Base-by-base conservation (phyloP, 192 early-diverging fungal species). In the Entomortierella parvispora region DNA sequence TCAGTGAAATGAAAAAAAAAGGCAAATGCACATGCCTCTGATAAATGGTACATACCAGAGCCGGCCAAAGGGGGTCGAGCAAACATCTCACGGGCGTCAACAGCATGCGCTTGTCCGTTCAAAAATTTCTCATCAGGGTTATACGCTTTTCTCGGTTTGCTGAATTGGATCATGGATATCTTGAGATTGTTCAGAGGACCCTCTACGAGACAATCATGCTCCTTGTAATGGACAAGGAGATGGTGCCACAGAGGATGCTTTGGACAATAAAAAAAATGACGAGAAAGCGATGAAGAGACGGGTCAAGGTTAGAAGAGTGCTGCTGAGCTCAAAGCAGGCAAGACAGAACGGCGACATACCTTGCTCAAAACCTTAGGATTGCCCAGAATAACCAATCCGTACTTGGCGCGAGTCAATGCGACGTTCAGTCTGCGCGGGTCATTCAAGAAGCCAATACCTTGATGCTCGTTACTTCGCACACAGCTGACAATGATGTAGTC, bases 401-500 rank as follows among this genome's bases (percentile, higher is more conserved):
- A 98, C 60, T 94, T 94, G 22, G 96, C 96, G 58, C 95, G 86
- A 1, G 95, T 96, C 49, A 96, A 81, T 7, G 94, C 94, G 4
- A 96, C 95, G 60, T 96, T 96, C 34, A 96, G 82, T 47, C 95
- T 91, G n/a, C 95, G 86, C 22, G 94, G 95, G 49, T 96, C 95
- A 63, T 88, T 94, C 70, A 96, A 83, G 80, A 96, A 96, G 32
- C 94, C 95, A 65, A 98, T 98, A 12, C 97, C 97, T 66, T 95
- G 96, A 68, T 96, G 94, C 57, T 98, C 97, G 81, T 99, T 99
- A 63, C 94, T 95, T 43, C 97, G 90, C 37, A 99, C 97, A 74
- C 96, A 98, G 62, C 93, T 94, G 58, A 99, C 84, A 75, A 99
- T 98, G 62, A 99, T 99, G 65, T 98, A 99, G 71, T 98, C 97